phyloP scores from a whole-genome alignment of 129 eudicot genomes.

The Tagetes erecta region DNA sequence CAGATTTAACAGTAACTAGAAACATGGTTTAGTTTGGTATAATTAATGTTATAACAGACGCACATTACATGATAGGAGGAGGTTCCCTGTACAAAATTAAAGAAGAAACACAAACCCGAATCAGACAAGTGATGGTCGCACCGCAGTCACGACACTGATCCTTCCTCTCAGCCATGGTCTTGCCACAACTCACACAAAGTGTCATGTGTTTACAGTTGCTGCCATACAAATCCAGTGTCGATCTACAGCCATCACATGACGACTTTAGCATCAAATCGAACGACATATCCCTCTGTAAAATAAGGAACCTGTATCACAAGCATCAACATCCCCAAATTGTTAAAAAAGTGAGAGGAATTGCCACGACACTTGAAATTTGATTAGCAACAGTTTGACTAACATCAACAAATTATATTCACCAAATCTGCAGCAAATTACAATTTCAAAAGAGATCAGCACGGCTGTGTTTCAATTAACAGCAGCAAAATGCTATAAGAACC shows the following conservation, averaged over 20 bases:
- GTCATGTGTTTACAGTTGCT: conserved; percentile 98
- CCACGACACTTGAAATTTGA: too few species aligned
- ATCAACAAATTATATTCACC: too few species aligned
- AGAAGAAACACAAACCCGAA: conserved; percentile 47
- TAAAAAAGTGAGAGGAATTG: too few species aligned
- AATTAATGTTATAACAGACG: neutral
- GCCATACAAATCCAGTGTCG: conserved; percentile 74
- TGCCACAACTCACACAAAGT: conserved; percentile 79
- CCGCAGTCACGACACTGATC: conserved; percentile 83
- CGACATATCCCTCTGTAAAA: conserved; percentile 42
- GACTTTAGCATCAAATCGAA: conserved; percentile 73
- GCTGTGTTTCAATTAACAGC: too few species aligned
- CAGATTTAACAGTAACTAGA: too few species aligned
- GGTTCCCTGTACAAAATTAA: neutral
- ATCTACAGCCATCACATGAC: conserved; percentile 71
- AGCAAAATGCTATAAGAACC: too few species aligned
- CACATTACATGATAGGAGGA: neutral
- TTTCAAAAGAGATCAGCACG: too few species aligned
- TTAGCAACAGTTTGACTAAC: too few species aligned
- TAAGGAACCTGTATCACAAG: neutral
- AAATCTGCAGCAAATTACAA: too few species aligned
- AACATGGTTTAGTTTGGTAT: too few species aligned
- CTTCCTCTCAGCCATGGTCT: conserved; percentile 78
- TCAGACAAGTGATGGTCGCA: conserved; percentile 64
- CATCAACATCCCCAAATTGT: too few species aligned